These are phyloP conservation scores for Rhynchosporium secalis DNA, from an alignment of 2,329 filamentous ascomycete genomes.

Conservation along the genomic window DNA sequence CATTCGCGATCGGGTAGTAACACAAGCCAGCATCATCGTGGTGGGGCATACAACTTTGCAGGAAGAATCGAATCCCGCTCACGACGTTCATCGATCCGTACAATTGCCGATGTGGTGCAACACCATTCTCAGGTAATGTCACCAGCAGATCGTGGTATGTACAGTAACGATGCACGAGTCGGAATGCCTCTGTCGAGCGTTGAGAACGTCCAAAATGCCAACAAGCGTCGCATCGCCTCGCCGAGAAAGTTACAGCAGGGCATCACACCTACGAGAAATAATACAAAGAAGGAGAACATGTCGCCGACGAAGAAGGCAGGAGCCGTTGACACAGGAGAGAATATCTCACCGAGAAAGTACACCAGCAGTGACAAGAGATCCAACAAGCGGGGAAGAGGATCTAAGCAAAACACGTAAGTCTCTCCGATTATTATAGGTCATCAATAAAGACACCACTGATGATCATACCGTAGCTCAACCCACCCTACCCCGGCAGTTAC, in stretches of 20 bases:
- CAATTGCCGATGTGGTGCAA: neutral
- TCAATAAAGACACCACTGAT: neutral
- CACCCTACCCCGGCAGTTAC: constrained; percentile 14
- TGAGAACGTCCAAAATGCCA: constrained; percentile 2
- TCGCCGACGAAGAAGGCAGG: neutral
- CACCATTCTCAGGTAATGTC: neutral
- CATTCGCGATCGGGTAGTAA: constrained; percentile 11
- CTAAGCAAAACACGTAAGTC: constrained; percentile 21
- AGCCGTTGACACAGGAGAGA: neutral
- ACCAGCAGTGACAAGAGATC: neutral
- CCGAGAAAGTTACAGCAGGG: neutral
- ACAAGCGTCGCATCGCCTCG: neutral
- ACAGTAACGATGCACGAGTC: no score
- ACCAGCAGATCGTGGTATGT: no score
- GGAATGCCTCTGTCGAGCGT: constrained; percentile 2
- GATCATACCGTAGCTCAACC: neutral
- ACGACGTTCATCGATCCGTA: neutral
- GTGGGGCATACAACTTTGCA: neutral
- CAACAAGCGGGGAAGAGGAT: constrained; percentile 15
- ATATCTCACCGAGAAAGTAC: constrained; percentile 5
- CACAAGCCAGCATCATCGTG: constrained; percentile 6
- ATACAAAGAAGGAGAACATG: constrained; percentile 1
- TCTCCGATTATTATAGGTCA: no score
- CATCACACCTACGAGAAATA: neutral
- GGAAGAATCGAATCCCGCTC: constrained; percentile 17